Conservation (phyloP, 768 basidiomycete species). For the Exsudoporus frostii region DNA sequence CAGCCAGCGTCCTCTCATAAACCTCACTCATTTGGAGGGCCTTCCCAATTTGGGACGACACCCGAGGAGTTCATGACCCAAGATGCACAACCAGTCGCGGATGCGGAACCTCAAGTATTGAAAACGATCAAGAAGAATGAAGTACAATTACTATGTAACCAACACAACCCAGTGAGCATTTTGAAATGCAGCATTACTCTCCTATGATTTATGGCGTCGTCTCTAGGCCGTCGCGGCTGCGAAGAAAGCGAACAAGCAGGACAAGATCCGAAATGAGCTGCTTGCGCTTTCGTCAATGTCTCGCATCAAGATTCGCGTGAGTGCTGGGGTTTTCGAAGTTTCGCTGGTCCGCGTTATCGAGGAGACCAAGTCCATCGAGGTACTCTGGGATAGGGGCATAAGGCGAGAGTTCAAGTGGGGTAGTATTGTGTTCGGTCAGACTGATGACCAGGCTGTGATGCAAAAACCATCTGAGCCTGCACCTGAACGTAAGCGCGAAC, state of each 20-base stretch:
- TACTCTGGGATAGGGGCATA: constrained; percentile 73
- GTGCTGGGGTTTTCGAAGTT: constrained; percentile 84
- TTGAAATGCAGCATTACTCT: neutral
- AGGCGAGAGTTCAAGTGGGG: constrained; percentile 84
- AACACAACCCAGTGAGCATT: constrained; percentile 84
- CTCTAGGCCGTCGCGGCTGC: constrained; percentile 67
- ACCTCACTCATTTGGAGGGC: constrained; percentile 1
- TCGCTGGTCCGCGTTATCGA: constrained; percentile 69
- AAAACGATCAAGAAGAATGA: constrained; percentile 73
- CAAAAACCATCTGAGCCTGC: constrained; percentile 66
- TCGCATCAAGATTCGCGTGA: constrained; percentile 81
- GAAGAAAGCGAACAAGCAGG: constrained; percentile 72
- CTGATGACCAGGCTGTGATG: constrained; percentile 59
- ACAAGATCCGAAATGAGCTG: constrained; percentile 68
- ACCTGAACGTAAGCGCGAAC: constrained; percentile 41
- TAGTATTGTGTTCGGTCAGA: constrained; percentile 73
- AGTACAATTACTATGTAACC: constrained; percentile 75
- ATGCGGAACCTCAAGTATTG: constrained; percentile 37
- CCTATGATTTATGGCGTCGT: neutral
- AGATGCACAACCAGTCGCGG: constrained; percentile 1
- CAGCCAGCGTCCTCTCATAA: constrained; percentile 10
- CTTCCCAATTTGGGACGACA: neutral
- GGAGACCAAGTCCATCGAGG: constrained; percentile 68
- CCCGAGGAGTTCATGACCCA: neutral
- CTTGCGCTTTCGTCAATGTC: constrained; percentile 66